Evolutionary conservation across 306 rosid genomes (phyloP).

Genomic region (Sicyos edulis): DNA sequence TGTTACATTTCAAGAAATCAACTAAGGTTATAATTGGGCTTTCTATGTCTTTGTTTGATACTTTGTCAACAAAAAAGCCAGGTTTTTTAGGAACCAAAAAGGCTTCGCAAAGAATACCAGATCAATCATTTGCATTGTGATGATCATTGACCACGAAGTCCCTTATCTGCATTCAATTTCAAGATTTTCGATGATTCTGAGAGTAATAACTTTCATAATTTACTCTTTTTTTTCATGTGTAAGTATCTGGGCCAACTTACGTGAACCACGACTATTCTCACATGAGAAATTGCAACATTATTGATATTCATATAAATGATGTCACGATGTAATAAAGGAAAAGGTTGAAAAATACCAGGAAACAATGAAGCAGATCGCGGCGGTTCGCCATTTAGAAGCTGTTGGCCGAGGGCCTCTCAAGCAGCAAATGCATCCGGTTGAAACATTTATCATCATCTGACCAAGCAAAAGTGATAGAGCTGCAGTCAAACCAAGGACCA

Average conservation of each 20-base stretch:
- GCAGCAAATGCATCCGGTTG: conserved; percentile 84
- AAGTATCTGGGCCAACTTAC: too few species aligned
- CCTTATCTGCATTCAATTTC: background rate
- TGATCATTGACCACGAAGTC: background rate
- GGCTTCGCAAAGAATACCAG: background rate
- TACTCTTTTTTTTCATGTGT: too few species aligned
- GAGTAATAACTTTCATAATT: background rate
- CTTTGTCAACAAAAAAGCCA: too few species aligned
- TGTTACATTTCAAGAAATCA: background rate
- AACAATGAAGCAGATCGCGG: conserved; percentile 58
- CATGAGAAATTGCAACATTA: background rate
- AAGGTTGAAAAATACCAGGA: conserved; percentile 55
- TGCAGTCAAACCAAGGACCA: conserved; percentile 73
- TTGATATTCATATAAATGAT: background rate
- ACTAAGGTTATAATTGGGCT: too few species aligned
- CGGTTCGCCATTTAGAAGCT: conserved; percentile 52
- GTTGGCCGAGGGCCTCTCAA: conserved; percentile 39
- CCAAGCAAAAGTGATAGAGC: conserved; percentile 66
- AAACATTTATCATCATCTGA: conserved; percentile 50
- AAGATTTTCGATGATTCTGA: background rate
- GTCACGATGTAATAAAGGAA: background rate
- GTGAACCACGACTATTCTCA: too few species aligned
- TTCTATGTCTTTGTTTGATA: too few species aligned
- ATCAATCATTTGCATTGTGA: background rate
- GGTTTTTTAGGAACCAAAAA: background rate